Evolutionary conservation across 805 yeast species (phyloP).

Genomic region (Saccharomycopsis guyanensis): DNA sequence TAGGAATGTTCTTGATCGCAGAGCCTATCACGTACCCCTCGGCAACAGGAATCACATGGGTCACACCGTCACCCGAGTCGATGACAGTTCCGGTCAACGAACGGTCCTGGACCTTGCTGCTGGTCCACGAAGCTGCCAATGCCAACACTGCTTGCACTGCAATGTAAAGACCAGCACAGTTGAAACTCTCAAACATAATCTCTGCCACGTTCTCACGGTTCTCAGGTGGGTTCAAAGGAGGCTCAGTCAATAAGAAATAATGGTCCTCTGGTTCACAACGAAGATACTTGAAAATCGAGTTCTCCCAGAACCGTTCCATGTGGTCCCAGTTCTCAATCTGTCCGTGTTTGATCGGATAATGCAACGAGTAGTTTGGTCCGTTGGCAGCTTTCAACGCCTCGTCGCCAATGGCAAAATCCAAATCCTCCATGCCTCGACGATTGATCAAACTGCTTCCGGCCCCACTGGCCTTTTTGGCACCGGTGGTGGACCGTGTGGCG

Average conservation of each 20-base stretch:
- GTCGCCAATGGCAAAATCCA: slow-evolving; percentile 92
- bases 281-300: slow-evolving; percentile 89
- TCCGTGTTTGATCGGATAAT: slow-evolving; percentile 94
- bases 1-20: slow-evolving; percentile 94
- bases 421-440: slow-evolving; percentile 78
- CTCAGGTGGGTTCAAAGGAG: slow-evolving; percentile 99
- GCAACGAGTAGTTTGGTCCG: slow-evolving; percentile 80
- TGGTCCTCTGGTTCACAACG: slow-evolving; percentile 99
- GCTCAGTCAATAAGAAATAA: slow-evolving; percentile 90
- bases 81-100: slow-evolving; percentile 97
- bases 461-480: slow-evolving; percentile 23
- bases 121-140: slow-evolving; percentile 98
- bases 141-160: slow-evolving; percentile 99
- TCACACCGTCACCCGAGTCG: slow-evolving; percentile 98
- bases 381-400: slow-evolving; percentile 90
- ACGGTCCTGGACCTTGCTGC: slow-evolving; percentile 89
- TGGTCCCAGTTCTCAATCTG: slow-evolving; percentile 99
- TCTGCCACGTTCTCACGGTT: slow-evolving; percentile 98
- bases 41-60: slow-evolving; percentile 98
- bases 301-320: slow-evolving; percentile 99
- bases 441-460: slow-evolving; percentile 25
- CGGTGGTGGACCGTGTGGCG: slow-evolving; percentile 36
- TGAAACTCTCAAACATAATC: slow-evolving; percentile 96
- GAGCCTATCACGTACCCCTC: slow-evolving; percentile 98
- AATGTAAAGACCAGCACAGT: slow-evolving; percentile 96